Evolutionary conservation across 2,329 filamentous ascomycete species (phyloP), one percentile per base, ranked within the genome.

Genomic region (Trichoderma simmonsii): DNA sequence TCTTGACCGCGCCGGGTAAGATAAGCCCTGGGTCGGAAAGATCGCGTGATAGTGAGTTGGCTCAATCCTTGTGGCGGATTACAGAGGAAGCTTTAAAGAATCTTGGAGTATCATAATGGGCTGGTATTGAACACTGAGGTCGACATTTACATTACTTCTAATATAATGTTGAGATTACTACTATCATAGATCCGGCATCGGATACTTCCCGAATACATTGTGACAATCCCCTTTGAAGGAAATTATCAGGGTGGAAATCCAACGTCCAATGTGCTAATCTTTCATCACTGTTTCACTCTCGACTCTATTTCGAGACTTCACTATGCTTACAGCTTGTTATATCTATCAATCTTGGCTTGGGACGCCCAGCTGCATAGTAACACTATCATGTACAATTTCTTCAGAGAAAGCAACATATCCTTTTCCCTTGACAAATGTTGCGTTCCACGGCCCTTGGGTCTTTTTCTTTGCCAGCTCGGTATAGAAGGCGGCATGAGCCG

Each of bases 401-500:
- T 65, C 62, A 24, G 43, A 34, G 15, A 65, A 65, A 1, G 12
- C 28, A 51, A 51, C 43, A 34, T 65, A 65, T 21, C 62, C 62
- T 54, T 21, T n/a, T 2, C n/a, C 28, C 18, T 65, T 54, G 8
- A 65, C 62, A 24, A 65, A 65, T 1, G 43, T 65, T 48, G 62
- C 62, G 28, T 65, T 65, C 62, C 62, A 65, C 32, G 62, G 62
- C 9, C 62, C 62, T 48, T 65, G 62, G 14, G 28, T 1, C 8
- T 65, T 18, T 14, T 12, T 8, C 6, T 51, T 28, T 34, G 43
- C 28, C n/a, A 65, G 18, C 12, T 54, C 26, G 2, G n/a, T 65
- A 18, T 54, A 54, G 6, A 82, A 77, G 5, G 82, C 76, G 1
- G 73, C 83, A 76, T 85, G 82, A 0, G 83, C 83, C n/a, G 81